Evolutionary conservation across 1,284 basidiomycete genomes (phyloP).

Genomic region (Termitomyces sp.): DNA sequence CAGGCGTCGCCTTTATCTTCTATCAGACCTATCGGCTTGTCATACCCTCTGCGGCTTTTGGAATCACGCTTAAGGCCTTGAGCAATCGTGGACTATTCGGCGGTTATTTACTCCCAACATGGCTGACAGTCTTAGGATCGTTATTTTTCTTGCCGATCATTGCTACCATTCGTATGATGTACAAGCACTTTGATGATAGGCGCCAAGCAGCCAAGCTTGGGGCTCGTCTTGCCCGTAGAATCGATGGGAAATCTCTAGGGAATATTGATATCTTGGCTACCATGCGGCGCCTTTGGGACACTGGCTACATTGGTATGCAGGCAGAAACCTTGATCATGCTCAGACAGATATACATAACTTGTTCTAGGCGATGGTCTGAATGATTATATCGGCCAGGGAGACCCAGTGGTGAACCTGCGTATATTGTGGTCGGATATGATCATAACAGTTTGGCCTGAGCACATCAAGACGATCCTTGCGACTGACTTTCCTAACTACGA

Average conservation of each 20-base stretch:
- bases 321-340: not conserved
- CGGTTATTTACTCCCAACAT: conserved; percentile 18
- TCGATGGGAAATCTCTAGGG: conserved; percentile 18
- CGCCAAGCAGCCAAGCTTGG: conserved; percentile 21
- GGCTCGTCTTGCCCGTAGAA: conserved; percentile 20
- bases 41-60: conserved; percentile 3
- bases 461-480: conserved; percentile 39
- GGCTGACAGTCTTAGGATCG: conserved; percentile 13
- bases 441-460: conserved; percentile 36
- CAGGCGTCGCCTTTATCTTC: conserved; percentile 5
- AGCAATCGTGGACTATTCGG: not conserved
- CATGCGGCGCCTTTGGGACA: conserved; percentile 17
- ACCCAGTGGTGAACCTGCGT: conserved; percentile 16
- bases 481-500: conserved; percentile 42
- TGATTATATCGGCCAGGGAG: conserved; percentile 9
- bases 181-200: conserved; percentile 14
- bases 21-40: not conserved
- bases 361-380: conserved; percentile 16
- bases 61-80: not conserved
- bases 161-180: conserved; percentile 16
- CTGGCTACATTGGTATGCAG: conserved; percentile 22
- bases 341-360: not conserved
- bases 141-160: conserved; percentile 17
- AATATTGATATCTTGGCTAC: conserved; percentile 19
- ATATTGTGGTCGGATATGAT: conserved; percentile 31